phyloP scores from a whole-genome alignment of 164 flowering plant species.

The Stephania japonica region DNA sequence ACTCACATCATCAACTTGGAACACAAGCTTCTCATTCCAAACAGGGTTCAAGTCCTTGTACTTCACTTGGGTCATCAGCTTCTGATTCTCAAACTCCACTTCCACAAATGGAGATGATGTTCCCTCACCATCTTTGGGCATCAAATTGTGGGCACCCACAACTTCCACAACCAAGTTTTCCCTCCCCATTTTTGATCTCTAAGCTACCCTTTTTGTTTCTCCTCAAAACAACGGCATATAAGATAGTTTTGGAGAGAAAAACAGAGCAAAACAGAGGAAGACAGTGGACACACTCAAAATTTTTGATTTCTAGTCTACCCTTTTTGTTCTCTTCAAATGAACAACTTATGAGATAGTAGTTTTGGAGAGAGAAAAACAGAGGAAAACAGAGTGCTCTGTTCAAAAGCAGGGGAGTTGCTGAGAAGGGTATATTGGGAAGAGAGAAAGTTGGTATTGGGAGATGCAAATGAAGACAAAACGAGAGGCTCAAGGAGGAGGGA shows the following conservation, averaged over 20 bases:
- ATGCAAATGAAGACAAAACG: background rate
- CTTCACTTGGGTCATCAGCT: constrained; percentile 49
- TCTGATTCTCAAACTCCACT: constrained; percentile 70
- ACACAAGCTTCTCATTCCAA: constrained; percentile 74
- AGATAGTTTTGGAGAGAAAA: background rate
- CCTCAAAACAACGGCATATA: background rate
- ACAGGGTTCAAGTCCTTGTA: constrained; percentile 72
- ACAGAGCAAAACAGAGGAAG: background rate
- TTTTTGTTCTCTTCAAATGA: background rate
- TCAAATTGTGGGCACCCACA: constrained; percentile 57
- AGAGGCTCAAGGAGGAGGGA: background rate
- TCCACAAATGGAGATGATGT: constrained; percentile 71
- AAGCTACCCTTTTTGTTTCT: background rate
- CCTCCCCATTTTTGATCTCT: constrained; percentile 1
- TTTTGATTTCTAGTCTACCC: background rate
- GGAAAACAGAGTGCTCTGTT: background rate
- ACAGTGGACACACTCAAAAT: no score
- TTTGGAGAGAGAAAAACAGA: background rate
- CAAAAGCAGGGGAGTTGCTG: constrained; percentile 10
- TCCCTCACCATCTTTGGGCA: constrained; percentile 73
- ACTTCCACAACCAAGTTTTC: constrained; percentile 85
- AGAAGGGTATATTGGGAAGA: constrained; percentile 5
- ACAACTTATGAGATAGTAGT: background rate
- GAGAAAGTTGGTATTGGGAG: background rate
- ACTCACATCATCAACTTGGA: constrained; percentile 48